Base-by-base conservation (phyloP, 2,329 filamentous ascomycete species). In the Akanthomyces uredinophilus region DNA sequence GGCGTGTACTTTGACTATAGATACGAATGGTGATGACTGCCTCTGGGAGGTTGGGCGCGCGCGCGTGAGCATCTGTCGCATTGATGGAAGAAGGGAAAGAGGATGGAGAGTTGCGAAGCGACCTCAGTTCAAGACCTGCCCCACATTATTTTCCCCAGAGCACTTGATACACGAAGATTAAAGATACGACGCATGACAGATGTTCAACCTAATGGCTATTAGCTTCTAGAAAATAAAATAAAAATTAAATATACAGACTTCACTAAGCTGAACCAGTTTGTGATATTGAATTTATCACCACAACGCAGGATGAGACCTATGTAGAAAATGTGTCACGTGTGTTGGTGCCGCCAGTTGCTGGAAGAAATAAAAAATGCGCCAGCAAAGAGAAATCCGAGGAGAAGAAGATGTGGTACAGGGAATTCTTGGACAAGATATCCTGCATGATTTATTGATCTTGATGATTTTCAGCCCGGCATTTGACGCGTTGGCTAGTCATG, bases 21-120 rank as follows among this genome's bases (percentile, higher is more conserved):
- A 22, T 32, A 6, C 18, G 18, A 43, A 3, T 10, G 7, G 13
- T 18, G 56, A 51, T 59, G 56, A n/a, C 16, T 32, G 16, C 13
- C 18, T 18, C 18, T 2, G 11, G 29, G 20, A 10, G 7, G 8
- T 18, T 13, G 22, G 20, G 35, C 37, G 18, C 11, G 56, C 46
- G 56, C 56, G 56, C 13, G 35, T 41, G 16, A 11, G 22, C 56
- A 43, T 20, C n/a, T 20, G 46, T 59, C 46, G 46, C 56, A 51
- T 32, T 14, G 56, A 59, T 59, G 46, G 22, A 59, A 35, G 22
- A 32, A 43, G 35, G 35, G 35, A 41, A 51, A 59, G 46, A 59
- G 16, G 35, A 50, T 51, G 56, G 24, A 27, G 46, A 27, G 46
- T 32, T 43, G 35, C 16, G 56, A 41, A 59, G 56, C 32, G 22